phyloP scores from a whole-genome alignment of 1,284 basidiomycete species.

The Mycena citricolor region DNA sequence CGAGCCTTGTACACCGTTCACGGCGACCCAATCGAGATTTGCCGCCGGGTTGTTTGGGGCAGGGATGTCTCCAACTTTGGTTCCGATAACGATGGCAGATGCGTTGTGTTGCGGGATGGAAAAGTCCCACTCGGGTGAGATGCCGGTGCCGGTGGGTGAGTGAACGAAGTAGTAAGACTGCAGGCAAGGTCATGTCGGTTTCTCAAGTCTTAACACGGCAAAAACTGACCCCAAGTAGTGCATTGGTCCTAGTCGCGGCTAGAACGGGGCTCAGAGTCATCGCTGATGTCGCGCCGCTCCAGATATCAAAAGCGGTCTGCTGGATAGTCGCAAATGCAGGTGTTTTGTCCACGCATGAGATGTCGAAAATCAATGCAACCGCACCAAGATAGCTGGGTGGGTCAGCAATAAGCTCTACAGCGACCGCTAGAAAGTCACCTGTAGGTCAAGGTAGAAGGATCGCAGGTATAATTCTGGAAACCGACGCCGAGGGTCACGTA shows the following conservation, averaged over 20 bases:
- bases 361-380: slow-evolving; percentile 57
- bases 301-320: slow-evolving; percentile 41
- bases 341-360: slow-evolving; percentile 49
- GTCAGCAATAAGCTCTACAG: background rate
- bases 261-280: slow-evolving; percentile 32
- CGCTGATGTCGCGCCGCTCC: slow-evolving; percentile 28
- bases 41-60: slow-evolving; percentile 42
- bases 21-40: slow-evolving; percentile 57
- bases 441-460: slow-evolving; percentile 35
- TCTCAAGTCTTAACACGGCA: background rate
- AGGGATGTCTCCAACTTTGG: slow-evolving; percentile 41
- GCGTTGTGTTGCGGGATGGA: slow-evolving; percentile 37
- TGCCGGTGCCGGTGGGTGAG: slow-evolving; percentile 45
- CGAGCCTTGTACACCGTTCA: slow-evolving; percentile 46
- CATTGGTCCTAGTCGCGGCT: slow-evolving; percentile 33
- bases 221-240: slow-evolving; percentile 39
- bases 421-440: slow-evolving; percentile 30
- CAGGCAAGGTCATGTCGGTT: background rate
- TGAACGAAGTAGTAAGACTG: slow-evolving; percentile 53
- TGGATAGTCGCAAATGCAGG: slow-evolving; percentile 41
- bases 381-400: slow-evolving; percentile 40
- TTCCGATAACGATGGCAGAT: slow-evolving; percentile 49
- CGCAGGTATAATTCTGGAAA: slow-evolving; percentile 51
- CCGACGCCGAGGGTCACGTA: slow-evolving; percentile 50
- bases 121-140: slow-evolving; percentile 61